Conservation (phyloP, 306 rosid species). For the Ormosia emarginata region DNA sequence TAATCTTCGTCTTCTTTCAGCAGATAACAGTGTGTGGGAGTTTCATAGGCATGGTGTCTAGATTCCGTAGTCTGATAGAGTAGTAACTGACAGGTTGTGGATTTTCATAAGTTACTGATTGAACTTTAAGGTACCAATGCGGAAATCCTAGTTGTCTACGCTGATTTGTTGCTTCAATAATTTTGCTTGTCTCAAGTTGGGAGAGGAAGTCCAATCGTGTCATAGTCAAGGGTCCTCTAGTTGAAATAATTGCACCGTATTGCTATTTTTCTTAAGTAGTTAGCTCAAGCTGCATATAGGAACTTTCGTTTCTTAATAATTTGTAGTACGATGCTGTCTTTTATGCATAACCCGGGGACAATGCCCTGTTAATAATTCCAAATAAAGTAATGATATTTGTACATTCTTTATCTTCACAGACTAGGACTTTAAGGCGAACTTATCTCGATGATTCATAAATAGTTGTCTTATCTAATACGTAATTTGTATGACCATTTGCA, state of each 20-base stretch:
- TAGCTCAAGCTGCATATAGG: not conserved
- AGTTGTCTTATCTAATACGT: too few relatives aligned
- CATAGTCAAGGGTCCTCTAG: not conserved
- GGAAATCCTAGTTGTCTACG: not conserved
- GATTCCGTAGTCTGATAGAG: not conserved
- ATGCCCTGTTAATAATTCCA: not conserved
- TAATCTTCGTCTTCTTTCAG: not conserved
- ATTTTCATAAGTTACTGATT: not conserved
- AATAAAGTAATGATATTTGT: not conserved
- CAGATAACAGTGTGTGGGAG: conserved; percentile 48
- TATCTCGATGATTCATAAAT: too few relatives aligned
- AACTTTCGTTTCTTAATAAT: not conserved
- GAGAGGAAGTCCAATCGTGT: not conserved
- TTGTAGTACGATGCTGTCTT: not conserved
- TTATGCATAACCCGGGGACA: not conserved
- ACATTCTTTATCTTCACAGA: too few relatives aligned
- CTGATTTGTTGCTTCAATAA: not conserved
- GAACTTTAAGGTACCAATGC: not conserved
- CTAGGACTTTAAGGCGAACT: too few relatives aligned
- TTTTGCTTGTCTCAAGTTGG: not conserved
- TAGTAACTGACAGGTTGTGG: not conserved
- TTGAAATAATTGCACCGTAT: not conserved
- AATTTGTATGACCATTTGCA: too few relatives aligned
- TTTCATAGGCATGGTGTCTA: conserved; percentile 51
- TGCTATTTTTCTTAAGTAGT: not conserved